Conservation (phyloP, 352 stramenopile genomes). For the Plasmopara muralis region DNA sequence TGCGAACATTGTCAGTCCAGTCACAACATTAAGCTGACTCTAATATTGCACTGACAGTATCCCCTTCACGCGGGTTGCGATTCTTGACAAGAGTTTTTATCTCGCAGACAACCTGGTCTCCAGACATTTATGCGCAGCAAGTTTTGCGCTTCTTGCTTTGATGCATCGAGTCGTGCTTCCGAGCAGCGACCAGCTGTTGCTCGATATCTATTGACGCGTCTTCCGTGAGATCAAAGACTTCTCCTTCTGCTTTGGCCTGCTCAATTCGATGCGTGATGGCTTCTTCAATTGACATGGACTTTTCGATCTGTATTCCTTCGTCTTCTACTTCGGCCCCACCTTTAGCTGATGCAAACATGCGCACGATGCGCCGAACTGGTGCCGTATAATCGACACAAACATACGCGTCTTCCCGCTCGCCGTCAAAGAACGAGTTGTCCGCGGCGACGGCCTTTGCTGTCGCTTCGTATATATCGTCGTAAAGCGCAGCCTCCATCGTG, state of each 20-base stretch:
- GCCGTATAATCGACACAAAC: slow-evolving; percentile 49
- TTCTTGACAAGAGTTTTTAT: no score
- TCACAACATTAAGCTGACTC: no score
- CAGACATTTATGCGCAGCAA: slow-evolving; percentile 1
- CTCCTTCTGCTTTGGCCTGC: slow-evolving; percentile 39
- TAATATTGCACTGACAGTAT: no score
- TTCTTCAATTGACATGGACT: slow-evolving; percentile 67
- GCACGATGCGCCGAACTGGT: slow-evolving; percentile 49
- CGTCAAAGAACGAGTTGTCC: slow-evolving; percentile 68
- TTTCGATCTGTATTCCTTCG: slow-evolving; percentile 66
- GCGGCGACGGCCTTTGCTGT: slow-evolving; percentile 33
- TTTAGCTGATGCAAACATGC: slow-evolving; percentile 30
- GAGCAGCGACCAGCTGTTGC: slow-evolving; percentile 26
- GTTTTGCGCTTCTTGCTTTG: slow-evolving; percentile 33
- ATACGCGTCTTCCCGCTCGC: slow-evolving; percentile 49
- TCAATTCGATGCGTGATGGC: slow-evolving; percentile 55
- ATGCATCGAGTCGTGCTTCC: slow-evolving; percentile 12
- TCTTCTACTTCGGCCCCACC: slow-evolving; percentile 25
- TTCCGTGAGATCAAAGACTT: slow-evolving; percentile 66
- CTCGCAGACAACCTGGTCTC: not conserved
- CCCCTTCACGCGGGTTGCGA: no score
- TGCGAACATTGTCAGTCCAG: no score
- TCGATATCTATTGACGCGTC: slow-evolving; percentile 35
- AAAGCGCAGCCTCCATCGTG: slow-evolving; percentile 67
- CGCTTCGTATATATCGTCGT: slow-evolving; percentile 64